A percentile compares a stretch with the other conserved stretches of the same genome.
These are phyloP conservation scores for Daldinia sp. DNA, from an alignment of 2,329 filamentous ascomycete genomes.

Conservation along the genomic window DNA sequence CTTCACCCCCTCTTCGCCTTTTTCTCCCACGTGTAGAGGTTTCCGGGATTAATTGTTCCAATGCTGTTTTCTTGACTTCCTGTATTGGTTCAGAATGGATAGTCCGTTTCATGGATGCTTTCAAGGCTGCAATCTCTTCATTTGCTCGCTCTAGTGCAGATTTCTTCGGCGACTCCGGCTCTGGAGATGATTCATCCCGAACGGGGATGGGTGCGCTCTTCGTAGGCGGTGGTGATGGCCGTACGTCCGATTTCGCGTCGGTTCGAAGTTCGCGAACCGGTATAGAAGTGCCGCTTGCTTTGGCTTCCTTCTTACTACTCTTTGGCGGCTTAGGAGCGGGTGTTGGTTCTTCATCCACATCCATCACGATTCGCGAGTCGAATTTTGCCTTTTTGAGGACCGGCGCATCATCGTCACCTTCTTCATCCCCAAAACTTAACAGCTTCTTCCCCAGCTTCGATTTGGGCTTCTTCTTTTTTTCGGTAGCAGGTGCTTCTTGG, in stretches of 20 bases:
- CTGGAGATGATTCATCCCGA: constrained; percentile 49
- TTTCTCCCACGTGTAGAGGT: constrained; percentile 77
- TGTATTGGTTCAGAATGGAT: constrained; percentile 59
- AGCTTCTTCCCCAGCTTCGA: constrained; percentile 78
- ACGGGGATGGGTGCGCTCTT: constrained; percentile 37
- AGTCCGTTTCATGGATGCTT: constrained; percentile 80
- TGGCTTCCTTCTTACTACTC: constrained; percentile 46
- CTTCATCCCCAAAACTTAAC: constrained; percentile 79
- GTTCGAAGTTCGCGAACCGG: constrained; percentile 42
- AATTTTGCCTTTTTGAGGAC: constrained; percentile 80
- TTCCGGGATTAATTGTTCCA: constrained; percentile 78
- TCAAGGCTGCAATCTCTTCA: constrained; percentile 80
- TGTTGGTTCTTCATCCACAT: constrained; percentile 55
- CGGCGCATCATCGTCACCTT: constrained; percentile 66
- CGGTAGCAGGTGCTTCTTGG: constrained; percentile 54
- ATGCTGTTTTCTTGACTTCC: constrained; percentile 69
- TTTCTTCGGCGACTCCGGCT: constrained; percentile 50
- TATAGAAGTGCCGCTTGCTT: constrained; percentile 41
- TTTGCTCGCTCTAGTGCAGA: constrained; percentile 74
- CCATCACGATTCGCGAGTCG: constrained; percentile 76
- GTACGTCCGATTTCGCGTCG: constrained; percentile 34
- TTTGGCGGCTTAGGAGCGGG: constrained; percentile 41
- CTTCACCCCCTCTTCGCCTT: constrained; percentile 66
- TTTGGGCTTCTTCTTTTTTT: constrained; percentile 69
- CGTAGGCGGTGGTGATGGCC: constrained; percentile 30